Evolutionary conservation across 371 early-diverging fungal genomes (phyloP), one percentile per base, ranked within the genome.

Genomic region (Mucor ambiguus): DNA sequence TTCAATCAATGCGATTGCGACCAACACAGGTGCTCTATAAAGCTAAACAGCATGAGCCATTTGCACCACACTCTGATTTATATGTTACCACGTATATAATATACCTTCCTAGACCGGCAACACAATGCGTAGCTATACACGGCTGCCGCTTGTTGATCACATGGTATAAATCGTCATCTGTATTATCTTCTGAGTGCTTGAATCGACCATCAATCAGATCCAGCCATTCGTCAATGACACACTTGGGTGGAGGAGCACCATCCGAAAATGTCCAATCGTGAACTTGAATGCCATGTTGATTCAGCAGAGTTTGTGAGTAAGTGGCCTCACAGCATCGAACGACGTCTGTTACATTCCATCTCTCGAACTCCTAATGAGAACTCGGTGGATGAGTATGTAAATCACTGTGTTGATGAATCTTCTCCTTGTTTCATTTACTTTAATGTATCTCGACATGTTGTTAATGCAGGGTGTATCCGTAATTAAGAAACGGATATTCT

Each of bases 301-400:
- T 82, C 16, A 93, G 69, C 2, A 79, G 66, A 11, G 75, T 78
- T 43, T 78, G 78, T 28, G 85, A 77, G 68, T 96, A 96, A 9
- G 95, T 93, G 18, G 95, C 92, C 70, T 95, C 92, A 74, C 96
- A 95, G 20, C 92, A 94, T 28, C 94, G 87, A 8, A 94, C 94
- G 9, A 95, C 92, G 58, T 95, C 94, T 22, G 90, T 91, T 35
- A 94, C 95, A 66, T 86, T 79, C 68, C 90, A 85, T 58, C 83
- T 75, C 61, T 84, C 75, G 74, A 95, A 80, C 73, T 93, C 92
- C 85, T 84, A 71, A 14, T 28, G 12, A 24, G 22, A 9, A 11
- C 12, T 20, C 24, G 14, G 12, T 26, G 28, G 2, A 16, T 28
- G 49, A 49, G 26, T 24, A 49, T 49, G 22, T 30, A 64, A 24